Percentiles rank a stretch among this genome's conserved stretches.
phyloP scores from a whole-genome alignment of 1,284 basidiomycete species.

The Singerocomus rubriflavus region DNA sequence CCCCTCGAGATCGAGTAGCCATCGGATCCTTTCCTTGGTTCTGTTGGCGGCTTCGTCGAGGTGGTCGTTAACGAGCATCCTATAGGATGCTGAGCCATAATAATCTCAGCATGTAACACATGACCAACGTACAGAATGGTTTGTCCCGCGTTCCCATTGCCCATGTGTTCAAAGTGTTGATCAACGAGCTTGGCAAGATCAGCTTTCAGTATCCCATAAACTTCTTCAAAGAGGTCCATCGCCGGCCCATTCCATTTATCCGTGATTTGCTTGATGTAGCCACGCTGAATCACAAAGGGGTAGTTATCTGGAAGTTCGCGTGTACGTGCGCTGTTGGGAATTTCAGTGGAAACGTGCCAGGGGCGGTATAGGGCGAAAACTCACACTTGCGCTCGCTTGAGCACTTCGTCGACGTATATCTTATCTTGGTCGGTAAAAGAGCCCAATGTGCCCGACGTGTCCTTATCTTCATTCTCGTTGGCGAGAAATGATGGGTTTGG shows the following conservation, averaged over 20 bases:
- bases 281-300: constrained; percentile 57
- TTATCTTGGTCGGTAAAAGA: background rate
- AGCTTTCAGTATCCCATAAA: constrained; percentile 38
- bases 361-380: constrained; percentile 14
- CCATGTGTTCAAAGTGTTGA: constrained; percentile 50
- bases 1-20: constrained; percentile 52
- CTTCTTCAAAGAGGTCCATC: constrained; percentile 44
- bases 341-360: background rate
- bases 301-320: constrained; percentile 65
- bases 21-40: constrained; percentile 43
- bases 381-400: constrained; percentile 46
- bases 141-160: constrained; percentile 49
- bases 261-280: constrained; percentile 46
- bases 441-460: constrained; percentile 22
- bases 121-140: constrained; percentile 46
- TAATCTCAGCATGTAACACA: background rate
- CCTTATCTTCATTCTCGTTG: constrained; percentile 33
- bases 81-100: constrained; percentile 18
- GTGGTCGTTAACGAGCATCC: constrained; percentile 47
- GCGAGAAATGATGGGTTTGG: constrained; percentile 38
- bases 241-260: constrained; percentile 51
- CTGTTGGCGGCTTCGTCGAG: constrained; percentile 41
- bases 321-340: constrained; percentile 51
- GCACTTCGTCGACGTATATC: constrained; percentile 59
- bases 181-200: constrained; percentile 44